Conservation (phyloP, 2,329 filamentous ascomycete genomes). For the Cytospora schulzeri region DNA sequence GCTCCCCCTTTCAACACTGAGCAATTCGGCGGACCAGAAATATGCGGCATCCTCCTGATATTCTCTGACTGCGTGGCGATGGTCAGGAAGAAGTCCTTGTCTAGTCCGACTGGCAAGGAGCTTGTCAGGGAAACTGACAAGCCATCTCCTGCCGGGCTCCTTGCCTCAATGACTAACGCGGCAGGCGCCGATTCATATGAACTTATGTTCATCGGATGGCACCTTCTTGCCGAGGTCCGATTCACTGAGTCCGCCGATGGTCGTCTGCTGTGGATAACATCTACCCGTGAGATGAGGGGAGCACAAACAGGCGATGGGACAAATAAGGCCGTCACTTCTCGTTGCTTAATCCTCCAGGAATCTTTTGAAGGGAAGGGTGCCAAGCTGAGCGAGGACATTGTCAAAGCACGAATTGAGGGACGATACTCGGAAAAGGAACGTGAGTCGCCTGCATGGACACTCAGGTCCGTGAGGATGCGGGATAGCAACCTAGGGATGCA, state of each 20-base stretch:
- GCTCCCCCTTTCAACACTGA: constrained; percentile 65
- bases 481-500: constrained; percentile 62
- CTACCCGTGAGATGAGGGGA: constrained; percentile 61
- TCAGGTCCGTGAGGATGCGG: constrained; percentile 67
- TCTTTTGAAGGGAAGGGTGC: constrained; percentile 76
- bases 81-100: constrained; percentile 68
- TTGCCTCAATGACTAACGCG: constrained; percentile 65
- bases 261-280: constrained; percentile 68
- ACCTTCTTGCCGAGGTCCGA: constrained; percentile 68
- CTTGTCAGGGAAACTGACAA: constrained; percentile 85
- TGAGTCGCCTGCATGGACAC: constrained; percentile 78
- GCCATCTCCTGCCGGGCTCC: constrained; percentile 65
- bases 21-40: constrained; percentile 47
- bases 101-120: constrained; percentile 70
- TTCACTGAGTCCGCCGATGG: constrained; percentile 72
- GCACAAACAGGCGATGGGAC: constrained; percentile 51
- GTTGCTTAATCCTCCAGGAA: constrained; percentile 73
- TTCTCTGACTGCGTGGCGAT: constrained; percentile 83
- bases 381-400: constrained; percentile 81
- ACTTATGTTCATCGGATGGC: constrained; percentile 74
- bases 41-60: constrained; percentile 73
- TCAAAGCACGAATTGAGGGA: constrained; percentile 82
- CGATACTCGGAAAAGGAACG: constrained; percentile 83
- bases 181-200: constrained; percentile 67
- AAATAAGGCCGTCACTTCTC: constrained; percentile 57